A percentile compares a stretch with the other conserved stretches of the same genome.
phyloP scores from a whole-genome alignment of 1,284 basidiomycete species.

The Leccinum subfulvum region DNA sequence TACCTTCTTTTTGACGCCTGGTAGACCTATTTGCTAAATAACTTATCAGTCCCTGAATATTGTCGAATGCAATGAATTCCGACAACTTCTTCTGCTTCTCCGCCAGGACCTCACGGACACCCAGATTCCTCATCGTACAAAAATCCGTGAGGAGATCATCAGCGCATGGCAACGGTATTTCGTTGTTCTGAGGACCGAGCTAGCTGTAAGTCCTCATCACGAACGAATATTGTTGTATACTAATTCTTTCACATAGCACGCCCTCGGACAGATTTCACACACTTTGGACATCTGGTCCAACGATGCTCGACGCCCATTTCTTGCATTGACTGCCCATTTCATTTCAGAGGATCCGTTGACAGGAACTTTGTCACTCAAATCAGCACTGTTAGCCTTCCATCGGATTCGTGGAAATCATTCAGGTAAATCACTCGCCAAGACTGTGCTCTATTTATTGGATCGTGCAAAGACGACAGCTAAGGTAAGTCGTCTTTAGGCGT shows the following conservation, averaged over 20 bases:
- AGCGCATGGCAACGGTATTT: neutral
- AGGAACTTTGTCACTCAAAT: neutral
- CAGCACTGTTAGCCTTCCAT: neutral
- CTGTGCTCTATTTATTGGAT: neutral
- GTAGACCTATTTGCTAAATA: neutral
- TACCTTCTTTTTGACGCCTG: neutral
- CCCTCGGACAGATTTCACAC: neutral
- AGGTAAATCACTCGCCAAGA: neutral
- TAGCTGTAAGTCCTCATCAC: neutral
- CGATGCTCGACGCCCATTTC: neutral
- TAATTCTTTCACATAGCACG: neutral
- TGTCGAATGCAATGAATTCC: neutral
- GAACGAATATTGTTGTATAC: neutral
- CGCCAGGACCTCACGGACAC: neutral
- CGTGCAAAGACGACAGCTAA: neutral
- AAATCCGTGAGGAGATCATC: neutral
- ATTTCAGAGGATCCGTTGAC: neutral
- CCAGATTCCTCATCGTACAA: neutral
- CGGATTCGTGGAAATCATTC: neutral
- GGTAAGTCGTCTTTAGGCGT: neutral
- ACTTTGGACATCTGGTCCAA: neutral
- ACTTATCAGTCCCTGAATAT: neutral
- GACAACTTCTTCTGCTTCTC: neutral
- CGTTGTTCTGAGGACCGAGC: neutral
- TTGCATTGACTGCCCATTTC: neutral